Percentiles rank a stretch among this genome's conserved stretches.
These are phyloP conservation scores for Zoysia japonica DNA, from an alignment of 176 grass and related monocot species.

Conservation along the genomic window DNA sequence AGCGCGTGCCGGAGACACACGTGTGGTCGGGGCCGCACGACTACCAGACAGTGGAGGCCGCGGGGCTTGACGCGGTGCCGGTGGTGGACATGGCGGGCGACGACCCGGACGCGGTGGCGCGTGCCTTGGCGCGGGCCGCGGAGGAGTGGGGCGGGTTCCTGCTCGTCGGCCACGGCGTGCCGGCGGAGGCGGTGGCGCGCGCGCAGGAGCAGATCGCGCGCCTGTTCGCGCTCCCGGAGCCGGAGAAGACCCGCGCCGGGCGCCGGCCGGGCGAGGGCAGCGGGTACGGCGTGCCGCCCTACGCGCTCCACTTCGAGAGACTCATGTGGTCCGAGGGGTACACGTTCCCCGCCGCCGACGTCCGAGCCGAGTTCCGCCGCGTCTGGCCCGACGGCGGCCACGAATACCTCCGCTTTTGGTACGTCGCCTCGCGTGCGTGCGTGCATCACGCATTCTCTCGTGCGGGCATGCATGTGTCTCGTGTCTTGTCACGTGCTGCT, in stretches of 20 bases:
- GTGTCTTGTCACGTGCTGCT: too few relatives aligned
- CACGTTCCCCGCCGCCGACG: slow-evolving; percentile 42
- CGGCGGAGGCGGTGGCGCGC: not conserved
- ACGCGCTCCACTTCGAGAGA: slow-evolving; percentile 49
- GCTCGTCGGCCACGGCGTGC: slow-evolving; percentile 51
- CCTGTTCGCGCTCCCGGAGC: slow-evolving; percentile 50
- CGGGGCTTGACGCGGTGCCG: slow-evolving; percentile 31
- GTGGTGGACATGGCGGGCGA: slow-evolving; percentile 47
- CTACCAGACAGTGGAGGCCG: slow-evolving; percentile 10
- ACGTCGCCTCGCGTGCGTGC: not conserved
- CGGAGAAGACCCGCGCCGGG: slow-evolving; percentile 47
- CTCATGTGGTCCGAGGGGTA: slow-evolving; percentile 79
- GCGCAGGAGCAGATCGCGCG: slow-evolving; percentile 36
- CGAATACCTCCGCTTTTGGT: slow-evolving; percentile 34
- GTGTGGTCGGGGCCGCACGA: slow-evolving; percentile 38
- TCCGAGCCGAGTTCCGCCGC: slow-evolving; percentile 47
- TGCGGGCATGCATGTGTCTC: not conserved
- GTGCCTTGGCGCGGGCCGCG: slow-evolving; percentile 37
- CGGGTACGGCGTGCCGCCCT: slow-evolving; percentile 55
- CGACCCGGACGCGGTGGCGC: not conserved
- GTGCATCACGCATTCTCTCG: not conserved
- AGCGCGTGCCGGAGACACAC: slow-evolving; percentile 56
- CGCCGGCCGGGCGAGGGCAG: not conserved
- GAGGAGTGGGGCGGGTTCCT: slow-evolving; percentile 74
- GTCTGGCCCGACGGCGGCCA: slow-evolving; percentile 58